Conservation (phyloP, 441 rosid species). For the Manihot esculenta region DNA sequence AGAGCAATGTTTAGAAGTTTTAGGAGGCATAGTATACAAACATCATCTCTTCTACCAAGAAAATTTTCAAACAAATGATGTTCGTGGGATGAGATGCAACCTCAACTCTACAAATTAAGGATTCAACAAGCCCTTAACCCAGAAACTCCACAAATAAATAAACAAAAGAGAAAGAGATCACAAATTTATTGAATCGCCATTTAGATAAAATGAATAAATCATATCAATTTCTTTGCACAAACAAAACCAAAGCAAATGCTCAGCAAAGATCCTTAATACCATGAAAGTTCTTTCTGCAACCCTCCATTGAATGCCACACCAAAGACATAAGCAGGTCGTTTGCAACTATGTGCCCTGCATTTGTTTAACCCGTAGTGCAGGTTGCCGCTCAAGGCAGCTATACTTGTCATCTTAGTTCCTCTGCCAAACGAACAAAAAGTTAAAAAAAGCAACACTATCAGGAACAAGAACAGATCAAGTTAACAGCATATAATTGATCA, state of each 20-base stretch:
- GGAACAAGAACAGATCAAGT: not conserved
- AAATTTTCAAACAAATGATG: not conserved
- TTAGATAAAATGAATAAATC: not conserved
- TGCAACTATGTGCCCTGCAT: conserved; percentile 37
- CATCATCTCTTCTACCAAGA: not conserved
- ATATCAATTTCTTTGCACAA: not conserved
- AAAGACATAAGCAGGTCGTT: conserved; percentile 42
- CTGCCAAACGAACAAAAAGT: conserved; percentile 17
- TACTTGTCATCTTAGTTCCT: conserved; percentile 47
- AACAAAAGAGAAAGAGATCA: not conserved
- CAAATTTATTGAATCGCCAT: not conserved
- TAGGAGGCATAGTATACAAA: not conserved
- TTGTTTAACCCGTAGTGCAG: conserved; percentile 34
- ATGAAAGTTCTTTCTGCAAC: conserved; percentile 49
- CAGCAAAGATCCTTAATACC: conserved; percentile 39
- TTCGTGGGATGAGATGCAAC: not conserved
- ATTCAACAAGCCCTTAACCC: not conserved
- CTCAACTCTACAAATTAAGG: not conserved
- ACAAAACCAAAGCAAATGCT: conserved; percentile 4
- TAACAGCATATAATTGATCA: not conserved
- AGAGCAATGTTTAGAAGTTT: not conserved
- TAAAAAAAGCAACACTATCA: conserved; percentile 1
- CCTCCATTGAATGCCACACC: conserved; percentile 41
- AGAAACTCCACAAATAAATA: not conserved
- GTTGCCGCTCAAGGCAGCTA: conserved; percentile 51